Percentiles rank a stretch among this genome's conserved stretches.
These are phyloP conservation scores for Hypholoma fasciculare DNA, from an alignment of 768 basidiomycete genomes.

Conservation along the genomic window DNA sequence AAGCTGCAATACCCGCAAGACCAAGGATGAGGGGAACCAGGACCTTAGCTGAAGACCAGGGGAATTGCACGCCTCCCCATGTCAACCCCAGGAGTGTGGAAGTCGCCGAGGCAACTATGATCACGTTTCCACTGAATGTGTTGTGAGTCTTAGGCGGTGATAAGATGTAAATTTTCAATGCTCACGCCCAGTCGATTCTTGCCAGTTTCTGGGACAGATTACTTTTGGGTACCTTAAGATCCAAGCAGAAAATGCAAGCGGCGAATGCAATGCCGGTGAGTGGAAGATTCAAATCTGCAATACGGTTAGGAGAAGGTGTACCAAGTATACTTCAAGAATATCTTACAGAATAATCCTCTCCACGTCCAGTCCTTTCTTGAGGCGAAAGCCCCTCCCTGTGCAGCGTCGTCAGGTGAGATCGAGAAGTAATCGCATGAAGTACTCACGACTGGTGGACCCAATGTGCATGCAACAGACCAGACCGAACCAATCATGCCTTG, in stretches of 20 bases:
- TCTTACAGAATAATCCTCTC: constrained; percentile 2
- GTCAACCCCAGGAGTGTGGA: constrained; percentile 40
- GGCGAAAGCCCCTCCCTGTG: too few relatives aligned
- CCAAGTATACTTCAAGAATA: background rate
- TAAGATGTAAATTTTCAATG: constrained; percentile 11
- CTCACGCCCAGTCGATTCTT: constrained; percentile 44
- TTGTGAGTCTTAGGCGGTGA: background rate
- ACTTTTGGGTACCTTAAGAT: background rate
- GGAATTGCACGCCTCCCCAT: constrained; percentile 45
- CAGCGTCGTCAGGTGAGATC: background rate
- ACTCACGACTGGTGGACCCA: too few relatives aligned
- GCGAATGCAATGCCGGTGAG: background rate
- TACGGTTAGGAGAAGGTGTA: background rate
- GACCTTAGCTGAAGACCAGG: constrained; percentile 42
- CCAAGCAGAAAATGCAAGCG: background rate
- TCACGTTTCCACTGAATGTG: constrained; percentile 37
- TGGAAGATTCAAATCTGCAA: background rate
- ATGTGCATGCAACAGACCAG: too few relatives aligned
- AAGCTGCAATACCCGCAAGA: constrained; percentile 32
- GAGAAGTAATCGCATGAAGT: background rate
- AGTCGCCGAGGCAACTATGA: constrained; percentile 35
- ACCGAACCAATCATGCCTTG: constrained; percentile 1
- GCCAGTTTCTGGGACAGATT: constrained; percentile 4
- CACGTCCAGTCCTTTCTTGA: background rate
- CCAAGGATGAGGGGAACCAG: constrained; percentile 48